These are phyloP conservation scores for Trichomonas vaginalis DNA, from an alignment of 208 protist species.

Conservation along the genomic window DNA sequence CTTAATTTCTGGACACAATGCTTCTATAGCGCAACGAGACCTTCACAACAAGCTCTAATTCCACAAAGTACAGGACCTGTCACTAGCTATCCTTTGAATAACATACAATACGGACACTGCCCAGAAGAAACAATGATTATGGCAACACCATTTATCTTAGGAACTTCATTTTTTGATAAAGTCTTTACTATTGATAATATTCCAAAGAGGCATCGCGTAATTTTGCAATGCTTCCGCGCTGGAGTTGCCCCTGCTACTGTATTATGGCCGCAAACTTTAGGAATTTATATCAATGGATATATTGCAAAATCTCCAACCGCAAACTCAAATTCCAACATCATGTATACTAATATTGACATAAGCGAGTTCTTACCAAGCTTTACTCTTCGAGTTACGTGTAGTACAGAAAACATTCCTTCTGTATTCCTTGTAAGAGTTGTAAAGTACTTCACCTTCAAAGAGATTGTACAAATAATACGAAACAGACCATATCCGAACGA, in stretches of 20 bases:
- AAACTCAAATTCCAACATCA: not conserved
- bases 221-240: not conserved
- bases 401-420: not conserved
- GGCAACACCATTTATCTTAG: not conserved
- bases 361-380: not conserved
- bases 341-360: not conserved
- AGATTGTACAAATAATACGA: not conserved
- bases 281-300: not conserved
- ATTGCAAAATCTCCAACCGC: not conserved
- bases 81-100: not conserved
- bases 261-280: not conserved
- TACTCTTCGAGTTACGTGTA: not conserved
- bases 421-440: not conserved
- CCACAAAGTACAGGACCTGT: not conserved
- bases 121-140: not conserved
- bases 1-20: not conserved
- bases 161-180: not conserved
- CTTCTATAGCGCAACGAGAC: not conserved
- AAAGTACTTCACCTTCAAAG: not conserved
- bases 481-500: not conserved
- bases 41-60: not conserved
- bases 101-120: not conserved
- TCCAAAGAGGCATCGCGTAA: not conserved
- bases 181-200: not conserved
- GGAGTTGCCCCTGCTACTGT: not conserved